These are phyloP conservation scores for Epichloe coenophiala DNA, from an alignment of 2,329 filamentous ascomycete genomes.

Conservation along the genomic window DNA sequence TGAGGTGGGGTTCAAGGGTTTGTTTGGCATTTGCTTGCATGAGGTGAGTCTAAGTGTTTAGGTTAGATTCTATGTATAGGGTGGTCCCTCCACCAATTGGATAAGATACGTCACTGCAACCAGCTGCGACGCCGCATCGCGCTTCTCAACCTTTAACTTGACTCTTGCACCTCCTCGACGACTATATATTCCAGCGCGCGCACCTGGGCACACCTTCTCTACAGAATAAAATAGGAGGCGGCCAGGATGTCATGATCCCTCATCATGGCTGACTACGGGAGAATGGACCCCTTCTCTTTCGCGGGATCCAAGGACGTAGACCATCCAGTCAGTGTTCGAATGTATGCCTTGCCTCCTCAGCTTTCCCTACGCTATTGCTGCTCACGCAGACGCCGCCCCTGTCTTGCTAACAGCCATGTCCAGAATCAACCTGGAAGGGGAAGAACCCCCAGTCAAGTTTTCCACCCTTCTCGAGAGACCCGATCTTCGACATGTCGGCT, in stretches of 20 bases:
- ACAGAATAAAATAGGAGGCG: neutral
- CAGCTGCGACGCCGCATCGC: neutral
- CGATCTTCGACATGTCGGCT: constrained; percentile 75
- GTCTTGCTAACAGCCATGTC: constrained; percentile 9
- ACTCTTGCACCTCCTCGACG: neutral
- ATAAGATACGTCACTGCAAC: neutral
- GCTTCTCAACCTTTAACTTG: neutral
- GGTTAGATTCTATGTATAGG: too few relatives aligned
- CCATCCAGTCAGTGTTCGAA: constrained; percentile 54
- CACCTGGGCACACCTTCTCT: neutral
- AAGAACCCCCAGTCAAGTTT: constrained; percentile 26
- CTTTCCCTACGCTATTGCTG: neutral
- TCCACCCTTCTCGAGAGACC: constrained; percentile 68
- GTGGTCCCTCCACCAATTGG: neutral
- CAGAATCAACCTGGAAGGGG: constrained; percentile 35
- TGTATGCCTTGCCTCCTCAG: constrained; percentile 28
- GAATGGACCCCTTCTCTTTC: constrained; percentile 94
- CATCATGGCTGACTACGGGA: constrained; percentile 25
- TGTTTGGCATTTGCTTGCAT: too few relatives aligned
- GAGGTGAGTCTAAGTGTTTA: too few relatives aligned
- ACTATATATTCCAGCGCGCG: neutral
- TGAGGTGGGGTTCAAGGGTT: too few relatives aligned
- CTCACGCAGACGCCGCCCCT: neutral
- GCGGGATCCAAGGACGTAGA: constrained; percentile 76
- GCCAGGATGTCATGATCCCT: constrained; percentile 16